phyloP scores from a whole-genome alignment of 2,329 filamentous ascomycete genomes.

The Neurospora crassa region DNA sequence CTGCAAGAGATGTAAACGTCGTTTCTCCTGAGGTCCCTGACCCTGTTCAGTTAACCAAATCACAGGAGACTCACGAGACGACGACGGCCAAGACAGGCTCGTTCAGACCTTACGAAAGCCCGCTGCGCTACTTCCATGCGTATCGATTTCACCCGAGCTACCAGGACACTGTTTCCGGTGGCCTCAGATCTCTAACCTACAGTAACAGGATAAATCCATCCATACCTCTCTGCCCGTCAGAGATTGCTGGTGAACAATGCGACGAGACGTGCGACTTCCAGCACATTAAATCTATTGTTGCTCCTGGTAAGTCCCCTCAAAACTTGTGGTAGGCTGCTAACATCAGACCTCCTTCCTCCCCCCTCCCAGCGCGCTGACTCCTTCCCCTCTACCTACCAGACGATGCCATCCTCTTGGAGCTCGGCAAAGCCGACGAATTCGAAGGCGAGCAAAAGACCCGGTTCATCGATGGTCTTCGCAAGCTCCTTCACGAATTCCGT shows the following conservation, averaged over 20 bases:
- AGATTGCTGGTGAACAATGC: slow-evolving; percentile 61
- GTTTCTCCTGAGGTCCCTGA: slow-evolving; percentile 17
- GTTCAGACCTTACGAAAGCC: slow-evolving; percentile 64
- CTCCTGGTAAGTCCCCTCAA: slow-evolving; percentile 58
- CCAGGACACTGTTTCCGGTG: slow-evolving; percentile 57
- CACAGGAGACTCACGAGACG: slow-evolving; percentile 11
- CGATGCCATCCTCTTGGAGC: slow-evolving; percentile 62
- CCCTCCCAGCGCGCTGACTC: slow-evolving; percentile 39
- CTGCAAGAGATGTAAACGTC: slow-evolving; percentile 35
- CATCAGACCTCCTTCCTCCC: slow-evolving; percentile 22
- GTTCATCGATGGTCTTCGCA: slow-evolving; percentile 54
- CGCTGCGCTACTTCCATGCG: slow-evolving; percentile 71
- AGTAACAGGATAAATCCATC: slow-evolving; percentile 79
- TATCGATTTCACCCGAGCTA: slow-evolving; percentile 85
- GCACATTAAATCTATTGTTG: slow-evolving; percentile 66
- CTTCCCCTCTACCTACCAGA: slow-evolving; percentile 40
- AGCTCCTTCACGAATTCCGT: slow-evolving; percentile 51
- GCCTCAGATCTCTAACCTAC: slow-evolving; percentile 84
- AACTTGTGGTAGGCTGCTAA: slow-evolving; percentile 17
- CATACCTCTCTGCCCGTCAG: slow-evolving; percentile 66
- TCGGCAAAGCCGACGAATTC: slow-evolving; percentile 58
- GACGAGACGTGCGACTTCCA: slow-evolving; percentile 59
- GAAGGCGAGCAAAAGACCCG: slow-evolving; percentile 49
- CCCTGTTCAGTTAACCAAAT: slow-evolving; percentile 14
- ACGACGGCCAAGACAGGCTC: slow-evolving; percentile 7